Evolutionary conservation across 2,329 filamentous ascomycete species (phyloP), one percentile per base, ranked within the genome.

Genomic region (Didymella arachidicola): DNA sequence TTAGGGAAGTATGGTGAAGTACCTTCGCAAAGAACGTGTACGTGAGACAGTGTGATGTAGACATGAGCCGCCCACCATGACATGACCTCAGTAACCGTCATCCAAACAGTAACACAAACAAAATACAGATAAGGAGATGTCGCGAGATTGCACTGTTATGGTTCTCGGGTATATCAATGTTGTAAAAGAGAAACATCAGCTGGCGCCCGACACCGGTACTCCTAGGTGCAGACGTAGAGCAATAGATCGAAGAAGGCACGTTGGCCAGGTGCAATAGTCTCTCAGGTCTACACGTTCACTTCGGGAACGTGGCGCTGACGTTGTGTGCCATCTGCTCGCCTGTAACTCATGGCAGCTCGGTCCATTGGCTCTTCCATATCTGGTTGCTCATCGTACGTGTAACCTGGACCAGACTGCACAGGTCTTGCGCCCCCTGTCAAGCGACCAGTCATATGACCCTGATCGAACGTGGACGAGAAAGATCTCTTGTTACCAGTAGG

Each of bases 381-480:
- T 12, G 75, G 73, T 32, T 63, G 73, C 34, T 63, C 66, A 26
- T 76, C 75, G 62, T 75, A 75, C 11, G 49, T 68, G 55, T 77
- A 75, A 30, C 63, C 65, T 16, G 72, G 61, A 25, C 64, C 69
- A 14, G 67, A 61, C 16, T 68, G 69, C 47, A 72, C 75, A 5
- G 80, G 80, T 45, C 80, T 72, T 18, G 79, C 80, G 41, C 81
- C 81, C 54, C 78, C 72, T 19, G 78, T 74, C 48, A 83, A 66
- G 10, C 79, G 79, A 57, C 78, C 77, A 29, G 74, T 74, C 41
- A 81, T 65, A 62, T 81, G 78, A 16, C 70, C 66, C 5, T 78
- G 78, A 55, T 79, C 75, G 61, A 83, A 83, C 8, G 79, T 80
- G 52, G 75, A 72, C 22, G 78, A 78, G 66, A 78, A 82, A 29